Evolutionary conservation across 2,329 filamentous ascomycete species (phyloP).

Genomic region (Fulvia fulva): DNA sequence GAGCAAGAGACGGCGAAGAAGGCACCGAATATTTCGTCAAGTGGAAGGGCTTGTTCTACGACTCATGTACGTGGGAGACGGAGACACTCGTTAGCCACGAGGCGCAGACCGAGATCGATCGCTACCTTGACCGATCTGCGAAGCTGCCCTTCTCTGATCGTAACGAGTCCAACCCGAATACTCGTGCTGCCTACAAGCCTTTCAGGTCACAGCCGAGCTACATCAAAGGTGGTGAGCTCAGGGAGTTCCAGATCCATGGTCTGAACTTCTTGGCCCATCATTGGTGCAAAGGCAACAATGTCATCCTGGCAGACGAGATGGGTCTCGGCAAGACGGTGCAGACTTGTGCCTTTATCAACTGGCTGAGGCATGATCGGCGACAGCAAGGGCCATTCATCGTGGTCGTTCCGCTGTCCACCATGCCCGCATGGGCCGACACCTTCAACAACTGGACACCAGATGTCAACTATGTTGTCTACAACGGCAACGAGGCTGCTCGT

Average conservation of each 20-base stretch:
- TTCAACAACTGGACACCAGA: constrained; percentile 96
- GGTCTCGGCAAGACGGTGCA: constrained; percentile 97
- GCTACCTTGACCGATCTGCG: constrained; percentile 78
- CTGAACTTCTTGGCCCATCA: constrained; percentile 95
- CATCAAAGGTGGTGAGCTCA: constrained; percentile 76
- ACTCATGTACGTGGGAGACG: constrained; percentile 90
- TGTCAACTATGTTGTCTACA: constrained; percentile 94
- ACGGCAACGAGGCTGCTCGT: constrained; percentile 81
- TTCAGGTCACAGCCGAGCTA: constrained; percentile 83
- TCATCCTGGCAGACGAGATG: constrained; percentile 98
- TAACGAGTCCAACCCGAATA: constrained; percentile 69
- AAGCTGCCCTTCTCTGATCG: constrained; percentile 77
- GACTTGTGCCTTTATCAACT: constrained; percentile 94
- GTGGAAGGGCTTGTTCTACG: constrained; percentile 82
- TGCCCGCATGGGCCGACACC: constrained; percentile 96
- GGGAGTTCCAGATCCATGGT: constrained; percentile 89
- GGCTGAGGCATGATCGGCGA: constrained; percentile 81
- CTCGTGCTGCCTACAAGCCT: constrained; percentile 65
- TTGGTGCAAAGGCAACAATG: constrained; percentile 90
- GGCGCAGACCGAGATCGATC: constrained; percentile 86
- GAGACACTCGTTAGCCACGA: constrained; percentile 70
- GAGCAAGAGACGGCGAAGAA: constrained; percentile 72
- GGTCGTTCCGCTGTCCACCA: constrained; percentile 94
- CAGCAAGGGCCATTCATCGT: constrained; percentile 96
- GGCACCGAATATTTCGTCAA: constrained; percentile 90